A percentile compares a stretch with the other conserved stretches of the same genome.
Conservation (phyloP, 2,329 filamentous ascomycete species). For the Helminthosporium solani region DNA sequence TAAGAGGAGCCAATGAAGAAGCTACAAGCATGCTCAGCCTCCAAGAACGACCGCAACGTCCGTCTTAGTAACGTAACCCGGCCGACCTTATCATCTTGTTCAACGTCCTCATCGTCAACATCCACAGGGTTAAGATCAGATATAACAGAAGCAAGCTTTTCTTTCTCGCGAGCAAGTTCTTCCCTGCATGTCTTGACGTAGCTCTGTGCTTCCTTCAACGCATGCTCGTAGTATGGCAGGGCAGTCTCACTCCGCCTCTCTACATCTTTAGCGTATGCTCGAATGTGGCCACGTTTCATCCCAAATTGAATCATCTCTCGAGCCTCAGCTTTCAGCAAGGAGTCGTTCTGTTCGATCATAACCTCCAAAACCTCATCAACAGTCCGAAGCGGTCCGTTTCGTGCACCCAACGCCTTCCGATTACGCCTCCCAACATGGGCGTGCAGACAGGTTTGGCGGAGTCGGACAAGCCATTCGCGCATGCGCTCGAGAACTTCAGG, state of each 20-base stretch:
- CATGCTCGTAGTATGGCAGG: conserved; percentile 66
- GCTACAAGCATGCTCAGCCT: conserved; percentile 75
- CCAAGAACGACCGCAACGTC: conserved; percentile 70
- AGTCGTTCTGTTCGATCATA: conserved; percentile 87
- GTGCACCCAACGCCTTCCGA: conserved; percentile 60
- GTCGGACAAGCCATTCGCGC: conserved; percentile 73
- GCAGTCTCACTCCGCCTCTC: conserved; percentile 60
- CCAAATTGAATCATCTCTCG: conserved; percentile 63
- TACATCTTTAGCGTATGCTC: conserved; percentile 69
- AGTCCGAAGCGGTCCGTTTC: conserved; percentile 70
- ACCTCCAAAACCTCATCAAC: conserved; percentile 82
- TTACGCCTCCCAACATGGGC: conserved; percentile 74
- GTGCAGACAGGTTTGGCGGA: conserved; percentile 83
- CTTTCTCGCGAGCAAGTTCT: conserved; percentile 57
- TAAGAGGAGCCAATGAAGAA: conserved; percentile 85
- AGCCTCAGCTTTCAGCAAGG: conserved; percentile 65
- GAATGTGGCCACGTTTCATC: conserved; percentile 72
- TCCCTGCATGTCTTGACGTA: conserved; percentile 65
- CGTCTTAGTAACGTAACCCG: conserved; percentile 62
- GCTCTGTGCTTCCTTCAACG: conserved; percentile 41
- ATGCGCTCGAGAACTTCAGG: conserved; percentile 64
- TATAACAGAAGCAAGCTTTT: conserved; percentile 28
- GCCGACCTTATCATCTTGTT: conserved; percentile 42
- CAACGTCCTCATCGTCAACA: conserved; percentile 32
- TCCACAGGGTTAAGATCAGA: conserved; percentile 31